Percentiles rank a stretch among this genome's conserved stretches.
Evolutionary conservation across 73 alveolate genomes (phyloP).

Genomic region (Uronychia setigera): DNA sequence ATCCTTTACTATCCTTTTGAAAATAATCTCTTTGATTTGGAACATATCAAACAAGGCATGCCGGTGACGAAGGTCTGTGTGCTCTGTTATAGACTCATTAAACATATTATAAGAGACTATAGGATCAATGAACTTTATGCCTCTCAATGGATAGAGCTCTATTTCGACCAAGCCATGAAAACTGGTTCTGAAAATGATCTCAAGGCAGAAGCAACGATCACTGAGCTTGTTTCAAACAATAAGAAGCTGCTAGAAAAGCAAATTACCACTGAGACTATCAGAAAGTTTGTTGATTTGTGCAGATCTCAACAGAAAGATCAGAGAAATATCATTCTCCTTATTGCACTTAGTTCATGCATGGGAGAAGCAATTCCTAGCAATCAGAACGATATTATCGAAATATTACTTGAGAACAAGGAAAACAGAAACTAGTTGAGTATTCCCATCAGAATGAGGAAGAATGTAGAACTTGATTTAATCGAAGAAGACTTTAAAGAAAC

Average conservation of each 20-base stretch:
- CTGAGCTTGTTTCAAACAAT: constrained; percentile 55
- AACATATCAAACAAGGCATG: constrained; percentile 7
- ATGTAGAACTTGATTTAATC: constrained; percentile 6
- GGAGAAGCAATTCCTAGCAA: constrained; percentile 54
- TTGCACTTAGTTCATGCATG: constrained; percentile 62
- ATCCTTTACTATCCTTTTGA: constrained; percentile 36
- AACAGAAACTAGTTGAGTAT: background rate
- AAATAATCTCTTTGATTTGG: constrained; percentile 2
- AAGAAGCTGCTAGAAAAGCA: constrained; percentile 53
- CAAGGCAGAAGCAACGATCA: constrained; percentile 55
- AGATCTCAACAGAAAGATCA: constrained; percentile 51
- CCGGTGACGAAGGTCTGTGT: constrained; percentile 7
- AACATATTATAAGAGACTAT: constrained; percentile 56
- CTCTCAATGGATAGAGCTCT: constrained; percentile 65
- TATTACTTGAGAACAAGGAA: constrained; percentile 9
- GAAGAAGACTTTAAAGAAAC: background rate
- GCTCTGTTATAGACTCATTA: constrained; percentile 46
- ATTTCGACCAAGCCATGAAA: constrained; percentile 64
- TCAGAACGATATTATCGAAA: constrained; percentile 45
- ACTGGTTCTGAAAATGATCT: constrained; percentile 42
- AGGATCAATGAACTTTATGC: constrained; percentile 69
- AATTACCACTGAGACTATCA: constrained; percentile 45
- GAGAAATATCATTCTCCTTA: constrained; percentile 34
- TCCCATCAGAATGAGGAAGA: constrained; percentile 8
- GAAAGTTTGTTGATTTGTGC: constrained; percentile 52